These are phyloP conservation scores for Phyllosticta citribraziliensis DNA, from an alignment of 2,329 filamentous ascomycete species.

Conservation along the genomic window DNA sequence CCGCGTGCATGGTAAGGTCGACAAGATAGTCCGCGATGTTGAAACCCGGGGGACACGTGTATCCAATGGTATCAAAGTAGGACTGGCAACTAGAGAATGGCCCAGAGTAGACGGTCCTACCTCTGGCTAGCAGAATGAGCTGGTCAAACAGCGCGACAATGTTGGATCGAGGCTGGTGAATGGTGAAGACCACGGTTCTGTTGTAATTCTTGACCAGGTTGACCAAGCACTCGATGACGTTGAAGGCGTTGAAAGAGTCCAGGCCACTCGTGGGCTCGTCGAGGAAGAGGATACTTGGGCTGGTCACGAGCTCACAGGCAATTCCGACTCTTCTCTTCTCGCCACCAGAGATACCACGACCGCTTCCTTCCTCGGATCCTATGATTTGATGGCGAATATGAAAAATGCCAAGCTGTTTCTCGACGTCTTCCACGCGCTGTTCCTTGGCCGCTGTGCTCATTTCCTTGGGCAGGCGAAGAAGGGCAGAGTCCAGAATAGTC, in stretches of 20 bases:
- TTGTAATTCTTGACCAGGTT: slow-evolving; percentile 94
- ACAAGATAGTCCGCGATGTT: slow-evolving; percentile 98
- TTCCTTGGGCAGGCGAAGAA: slow-evolving; percentile 81
- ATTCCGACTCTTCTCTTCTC: slow-evolving; percentile 96
- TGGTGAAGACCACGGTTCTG: slow-evolving; percentile 94
- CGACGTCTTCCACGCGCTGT: slow-evolving; percentile 82
- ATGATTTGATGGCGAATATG: slow-evolving; percentile 93
- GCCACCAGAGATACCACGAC: slow-evolving; percentile 90
- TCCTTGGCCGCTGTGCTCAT: slow-evolving; percentile 87
- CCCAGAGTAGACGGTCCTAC: slow-evolving; percentile 86
- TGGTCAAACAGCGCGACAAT: slow-evolving; percentile 96
- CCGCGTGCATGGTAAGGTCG: slow-evolving; percentile 93
- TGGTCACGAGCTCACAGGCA: slow-evolving; percentile 94
- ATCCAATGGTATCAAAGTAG: slow-evolving; percentile 89
- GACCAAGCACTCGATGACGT: slow-evolving; percentile 92
- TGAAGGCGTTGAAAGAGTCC: slow-evolving; percentile 96
- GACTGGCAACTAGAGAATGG: slow-evolving; percentile 79
- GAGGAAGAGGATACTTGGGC: slow-evolving; percentile 90
- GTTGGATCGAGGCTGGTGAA: slow-evolving; percentile 95
- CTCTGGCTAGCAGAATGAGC: slow-evolving; percentile 80
- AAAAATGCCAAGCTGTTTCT: slow-evolving; percentile 88
- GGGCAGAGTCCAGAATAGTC: slow-evolving; percentile 87
- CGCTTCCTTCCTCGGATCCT: slow-evolving; percentile 88
- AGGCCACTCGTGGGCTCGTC: slow-evolving; percentile 95
- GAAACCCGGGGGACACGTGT: slow-evolving; percentile 89